A percentile compares a stretch with the other conserved stretches of the same genome.
These are phyloP conservation scores for Trichoderma asperellum DNA, from an alignment of 2,329 filamentous ascomycete species.

Conservation along the genomic window DNA sequence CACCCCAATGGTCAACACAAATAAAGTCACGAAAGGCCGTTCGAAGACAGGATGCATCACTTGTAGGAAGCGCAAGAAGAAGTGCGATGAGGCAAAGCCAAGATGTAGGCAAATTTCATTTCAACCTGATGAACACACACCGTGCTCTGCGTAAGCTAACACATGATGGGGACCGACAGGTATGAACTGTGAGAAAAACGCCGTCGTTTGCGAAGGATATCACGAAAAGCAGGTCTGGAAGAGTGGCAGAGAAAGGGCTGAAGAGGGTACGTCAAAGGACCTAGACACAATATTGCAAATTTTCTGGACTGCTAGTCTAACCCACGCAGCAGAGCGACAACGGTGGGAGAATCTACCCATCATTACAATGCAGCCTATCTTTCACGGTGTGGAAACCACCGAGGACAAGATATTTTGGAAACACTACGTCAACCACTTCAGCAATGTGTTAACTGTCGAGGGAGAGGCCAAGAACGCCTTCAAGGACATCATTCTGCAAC, in stretches of 20 bases:
- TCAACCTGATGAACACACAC: background rate
- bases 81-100: constrained; percentile 71
- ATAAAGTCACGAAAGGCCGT: constrained; percentile 76
- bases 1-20: constrained; percentile 57
- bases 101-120: constrained; percentile 54
- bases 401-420: constrained; percentile 81
- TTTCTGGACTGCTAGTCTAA: constrained; percentile 27
- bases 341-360: constrained; percentile 54
- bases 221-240: constrained; percentile 86
- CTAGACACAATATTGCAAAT: background rate
- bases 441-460: constrained; percentile 79
- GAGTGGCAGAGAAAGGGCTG: constrained; percentile 76
- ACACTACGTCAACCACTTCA: constrained; percentile 80
- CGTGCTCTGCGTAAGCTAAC: constrained; percentile 6
- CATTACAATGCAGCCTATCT: constrained; percentile 67
- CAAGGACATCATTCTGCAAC: constrained; percentile 79
- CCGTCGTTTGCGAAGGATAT: constrained; percentile 88
- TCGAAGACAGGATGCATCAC: constrained; percentile 72
- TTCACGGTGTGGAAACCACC: constrained; percentile 78
- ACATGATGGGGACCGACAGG: constrained; percentile 51
- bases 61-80: constrained; percentile 71
- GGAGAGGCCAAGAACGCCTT: constrained; percentile 83
- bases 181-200: constrained; percentile 91
- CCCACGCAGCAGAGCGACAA: constrained; percentile 49
- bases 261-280: constrained; percentile 59